Percentiles rank a stretch among this genome's conserved stretches.
phyloP scores from a whole-genome alignment of 2,329 filamentous ascomycete genomes.

The Ceratocystis destructans region DNA sequence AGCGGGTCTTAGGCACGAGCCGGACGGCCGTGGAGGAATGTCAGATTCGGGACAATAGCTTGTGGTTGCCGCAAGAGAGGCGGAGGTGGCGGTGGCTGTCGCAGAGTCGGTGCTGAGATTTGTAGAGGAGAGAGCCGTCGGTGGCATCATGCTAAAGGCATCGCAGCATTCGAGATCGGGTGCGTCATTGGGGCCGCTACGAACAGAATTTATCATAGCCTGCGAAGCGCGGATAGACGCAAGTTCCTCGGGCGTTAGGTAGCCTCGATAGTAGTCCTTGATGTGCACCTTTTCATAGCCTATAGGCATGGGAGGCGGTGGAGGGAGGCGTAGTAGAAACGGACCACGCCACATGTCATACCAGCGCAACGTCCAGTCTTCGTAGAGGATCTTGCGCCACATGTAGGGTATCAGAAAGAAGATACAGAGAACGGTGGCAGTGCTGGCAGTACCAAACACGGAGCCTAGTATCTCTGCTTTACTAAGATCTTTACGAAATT shows the following conservation, averaged over 20 bases:
- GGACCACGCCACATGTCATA: slow-evolving; percentile 37
- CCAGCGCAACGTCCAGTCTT: slow-evolving; percentile 39
- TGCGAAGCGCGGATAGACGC: slow-evolving; percentile 27
- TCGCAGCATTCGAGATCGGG: slow-evolving; percentile 22
- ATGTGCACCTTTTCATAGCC: slow-evolving; percentile 33
- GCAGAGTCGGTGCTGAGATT: slow-evolving; percentile 14
- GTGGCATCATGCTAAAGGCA: slow-evolving; percentile 21
- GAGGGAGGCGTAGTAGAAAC: slow-evolving; percentile 30
- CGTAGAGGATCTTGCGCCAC: slow-evolving; percentile 35
- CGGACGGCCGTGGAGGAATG: slow-evolving; percentile 26
- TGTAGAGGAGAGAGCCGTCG: slow-evolving; percentile 23
- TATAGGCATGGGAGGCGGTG: slow-evolving; percentile 26
- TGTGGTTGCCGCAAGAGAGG: background rate
- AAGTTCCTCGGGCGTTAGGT: slow-evolving; percentile 35
- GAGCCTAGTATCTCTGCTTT: slow-evolving; percentile 22
- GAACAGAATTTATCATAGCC: slow-evolving; percentile 27
- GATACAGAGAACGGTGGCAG: slow-evolving; percentile 31
- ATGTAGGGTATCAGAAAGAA: slow-evolving; percentile 41
- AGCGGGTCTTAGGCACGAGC: slow-evolving; percentile 30
- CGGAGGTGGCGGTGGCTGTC: background rate
- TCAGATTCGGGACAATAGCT: background rate
- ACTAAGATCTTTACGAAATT: slow-evolving; percentile 22
- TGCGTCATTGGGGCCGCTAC: slow-evolving; percentile 16
- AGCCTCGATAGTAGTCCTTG: slow-evolving; percentile 37
- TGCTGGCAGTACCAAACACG: slow-evolving; percentile 33